Conservation (phyloP, 345 rosid genomes). For the Eucalyptus regnans region DNA sequence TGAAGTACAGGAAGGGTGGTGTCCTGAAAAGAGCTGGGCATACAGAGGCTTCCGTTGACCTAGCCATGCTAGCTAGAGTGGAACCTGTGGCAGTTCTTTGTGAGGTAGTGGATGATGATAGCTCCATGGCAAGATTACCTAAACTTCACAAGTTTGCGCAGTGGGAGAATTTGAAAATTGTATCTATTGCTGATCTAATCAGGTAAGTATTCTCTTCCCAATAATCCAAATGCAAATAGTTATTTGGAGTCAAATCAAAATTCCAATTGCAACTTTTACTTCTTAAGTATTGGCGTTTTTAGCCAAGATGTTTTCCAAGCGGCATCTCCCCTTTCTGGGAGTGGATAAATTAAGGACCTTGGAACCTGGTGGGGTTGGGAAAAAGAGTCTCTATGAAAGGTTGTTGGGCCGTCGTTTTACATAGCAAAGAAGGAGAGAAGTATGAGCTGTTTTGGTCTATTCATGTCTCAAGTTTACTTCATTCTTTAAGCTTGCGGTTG, state of each 20-base stretch:
- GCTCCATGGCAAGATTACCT: not conserved
- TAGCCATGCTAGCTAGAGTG: constrained; percentile 42
- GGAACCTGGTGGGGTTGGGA: not conserved
- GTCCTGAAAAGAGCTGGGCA: constrained; percentile 56
- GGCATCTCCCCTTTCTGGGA: not conserved
- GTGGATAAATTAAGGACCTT: not conserved
- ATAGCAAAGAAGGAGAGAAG: not conserved
- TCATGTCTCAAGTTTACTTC: not conserved
- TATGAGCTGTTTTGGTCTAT: not conserved
- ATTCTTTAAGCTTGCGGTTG: not conserved
- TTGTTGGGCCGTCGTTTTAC: not conserved
- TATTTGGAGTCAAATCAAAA: not conserved
- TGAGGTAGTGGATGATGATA: constrained; percentile 10
- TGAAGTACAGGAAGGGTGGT: constrained; percentile 79
- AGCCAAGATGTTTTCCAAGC: not conserved
- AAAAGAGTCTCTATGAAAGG: not conserved
- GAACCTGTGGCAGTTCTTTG: constrained; percentile 64
- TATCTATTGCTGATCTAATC: not conserved
- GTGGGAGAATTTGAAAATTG: not conserved
- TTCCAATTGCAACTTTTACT: not conserved
- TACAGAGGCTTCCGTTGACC: constrained; percentile 83
- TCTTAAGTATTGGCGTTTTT: not conserved
- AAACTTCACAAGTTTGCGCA: not conserved
- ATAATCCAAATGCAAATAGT: not conserved
- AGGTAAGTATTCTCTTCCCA: not conserved